Conservation (phyloP, 2,329 filamentous ascomycete genomes). For the Pyrenophora seminiperda region DNA sequence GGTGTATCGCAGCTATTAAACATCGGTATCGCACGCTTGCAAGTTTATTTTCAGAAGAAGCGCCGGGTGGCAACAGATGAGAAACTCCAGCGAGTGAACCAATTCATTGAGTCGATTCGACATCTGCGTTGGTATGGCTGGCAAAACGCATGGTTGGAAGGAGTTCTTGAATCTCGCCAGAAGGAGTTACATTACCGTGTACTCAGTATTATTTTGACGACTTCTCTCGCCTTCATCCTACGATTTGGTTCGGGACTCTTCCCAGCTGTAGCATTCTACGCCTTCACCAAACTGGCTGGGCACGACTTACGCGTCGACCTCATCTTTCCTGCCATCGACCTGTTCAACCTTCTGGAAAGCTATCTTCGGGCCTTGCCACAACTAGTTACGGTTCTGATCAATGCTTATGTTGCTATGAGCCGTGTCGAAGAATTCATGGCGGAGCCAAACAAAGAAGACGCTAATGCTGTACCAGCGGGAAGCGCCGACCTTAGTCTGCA, state of each 20-base stretch:
- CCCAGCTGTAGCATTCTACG: constrained; percentile 79
- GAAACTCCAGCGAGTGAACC: constrained; percentile 78
- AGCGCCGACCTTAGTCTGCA: constrained; percentile 56
- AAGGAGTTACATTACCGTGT: constrained; percentile 70
- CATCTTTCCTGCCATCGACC: constrained; percentile 82
- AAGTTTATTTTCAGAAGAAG: constrained; percentile 71
- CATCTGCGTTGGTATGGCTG: constrained; percentile 83
- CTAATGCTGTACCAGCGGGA: constrained; percentile 47
- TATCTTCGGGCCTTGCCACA: constrained; percentile 76
- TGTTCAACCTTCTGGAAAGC: constrained; percentile 76
- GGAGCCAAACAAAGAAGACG: constrained; percentile 75
- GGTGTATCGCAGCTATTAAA: constrained; percentile 72
- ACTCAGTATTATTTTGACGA: constrained; percentile 65
- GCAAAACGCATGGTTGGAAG: constrained; percentile 74
- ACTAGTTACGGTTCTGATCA: constrained; percentile 76
- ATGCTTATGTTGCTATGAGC: constrained; percentile 79
- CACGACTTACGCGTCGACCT: constrained; percentile 75
- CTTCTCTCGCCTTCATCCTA: constrained; percentile 71
- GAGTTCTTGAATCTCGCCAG: constrained; percentile 70
- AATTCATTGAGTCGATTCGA: constrained; percentile 85
- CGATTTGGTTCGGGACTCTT: constrained; percentile 74
- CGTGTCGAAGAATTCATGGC: constrained; percentile 86
- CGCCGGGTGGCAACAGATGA: constrained; percentile 76
- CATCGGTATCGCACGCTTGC: constrained; percentile 65
- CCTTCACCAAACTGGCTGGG: constrained; percentile 75